Base-by-base conservation (phyloP, 78 protist species). In the Monocercomonoides exilis region DNA sequence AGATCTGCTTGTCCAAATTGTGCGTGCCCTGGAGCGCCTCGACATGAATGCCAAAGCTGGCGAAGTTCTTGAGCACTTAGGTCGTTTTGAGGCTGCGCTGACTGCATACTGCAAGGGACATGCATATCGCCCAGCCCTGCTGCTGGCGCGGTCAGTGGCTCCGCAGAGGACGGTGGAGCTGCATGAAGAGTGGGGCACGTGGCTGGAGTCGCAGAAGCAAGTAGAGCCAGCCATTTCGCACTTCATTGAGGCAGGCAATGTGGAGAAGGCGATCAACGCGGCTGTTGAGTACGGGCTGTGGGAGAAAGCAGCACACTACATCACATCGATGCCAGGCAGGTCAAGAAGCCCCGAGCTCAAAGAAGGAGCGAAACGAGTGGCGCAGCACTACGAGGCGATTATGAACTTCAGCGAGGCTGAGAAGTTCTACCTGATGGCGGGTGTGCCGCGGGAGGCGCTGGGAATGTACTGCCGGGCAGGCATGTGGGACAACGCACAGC, bases 401-500 rank as follows among this genome's bases (percentile, higher is more conserved):
- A 34, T 46, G 29, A 3, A 2, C 1, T 86, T 38, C 5, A 86
- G 64, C 77, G 81, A 63, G 64, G 84, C 84, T 2, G 84, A 63
- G 85, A 32, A 3, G 43, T 43, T 41, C 43, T 86, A 63, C 81
- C 2, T 86, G 41, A 2, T 1, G 21, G 85, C 88, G 21, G 86
- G 86, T 5, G 42, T 45, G 3, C 80, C 85, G 82, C 77, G 80
- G 1, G 21, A 63, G 2, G 88, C 88, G 1, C 64, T 86, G 3
- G 32, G 54, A 1, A 86, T 86, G 84, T 86, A 54, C 2, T 1
- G 3, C 6, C 1, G 2, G 2, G 5, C 6, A 1, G 70, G 70
- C 21, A 1, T 63, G 29, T 86, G 85, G 81, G 1, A 2, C 21
- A 38, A 45, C 34, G 88, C 88, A 41, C 2, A 79, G 2, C 5